Base-by-base conservation (phyloP, 495 filamentous ascomycete genomes). In the Penicillium malachiteum region DNA sequence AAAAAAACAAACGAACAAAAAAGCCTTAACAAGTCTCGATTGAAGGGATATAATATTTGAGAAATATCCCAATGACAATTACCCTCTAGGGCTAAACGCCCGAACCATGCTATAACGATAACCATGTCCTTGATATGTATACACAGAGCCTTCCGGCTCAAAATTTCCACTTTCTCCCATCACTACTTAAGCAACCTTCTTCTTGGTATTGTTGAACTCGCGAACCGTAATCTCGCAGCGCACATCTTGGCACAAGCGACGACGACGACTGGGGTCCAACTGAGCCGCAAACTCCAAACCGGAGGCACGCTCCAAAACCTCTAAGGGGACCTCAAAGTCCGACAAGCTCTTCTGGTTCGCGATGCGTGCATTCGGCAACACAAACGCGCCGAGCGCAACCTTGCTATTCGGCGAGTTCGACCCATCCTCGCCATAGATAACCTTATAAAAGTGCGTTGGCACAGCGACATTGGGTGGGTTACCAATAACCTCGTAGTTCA, bases 361-460 rank as follows among this genome's bases (percentile, higher is more conserved):
- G 64, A 98, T 97, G n/a, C 70, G 76, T 12, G 90, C 92, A 68
- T 98, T 98, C 8, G 94, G 94, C 63, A 98, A 76, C 47, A 98
- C 94, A 66, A 98, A 98, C 3, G 94, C 95, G 17, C 90, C 95
- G 7, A 98, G 70, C 3, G 91, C 90, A 3, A 98, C 94, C 52
- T 87, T 87, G 5, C 91, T 88, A 12, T 52, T 53, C 0, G 72
- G 63, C 17, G 56, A 64, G 7, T 81, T 81, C 1, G 74, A 73
- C 1, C 88, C 89, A 62, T 96, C 90, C 72, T 97, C 94, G 5
- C 89, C 94, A 63, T 95, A 94, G 50, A 98, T 91, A 48, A 98
- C 90, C 77, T 98, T 98, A 78, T 94, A 98, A 78, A 98, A 98
- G 69, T 98, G 94, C 21, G 94, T 98, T 8, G 94, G 94, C 53